Conservation (phyloP, 257 asterid species). For the Primulina eburnea region DNA sequence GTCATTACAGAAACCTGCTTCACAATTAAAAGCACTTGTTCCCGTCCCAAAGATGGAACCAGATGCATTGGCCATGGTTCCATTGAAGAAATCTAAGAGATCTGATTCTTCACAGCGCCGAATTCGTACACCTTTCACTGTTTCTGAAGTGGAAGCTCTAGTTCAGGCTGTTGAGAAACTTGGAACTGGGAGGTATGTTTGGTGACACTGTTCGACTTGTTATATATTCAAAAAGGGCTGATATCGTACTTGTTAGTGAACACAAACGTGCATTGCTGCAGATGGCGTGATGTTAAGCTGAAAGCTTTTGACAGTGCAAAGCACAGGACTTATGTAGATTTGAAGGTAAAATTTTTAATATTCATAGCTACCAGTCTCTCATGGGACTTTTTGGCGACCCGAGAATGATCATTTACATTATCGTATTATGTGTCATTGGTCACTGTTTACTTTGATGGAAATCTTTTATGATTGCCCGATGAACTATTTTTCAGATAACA, state of each 20-base stretch:
- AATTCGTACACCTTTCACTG: slow-evolving; percentile 92
- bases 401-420: not conserved
- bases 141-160: slow-evolving; percentile 90
- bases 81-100: slow-evolving; percentile 73
- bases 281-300: slow-evolving; percentile 98
- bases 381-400: not conserved
- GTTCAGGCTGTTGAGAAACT: slow-evolving; percentile 48
- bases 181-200: slow-evolving; percentile 41
- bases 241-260: not conserved
- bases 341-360: slow-evolving; percentile 50
- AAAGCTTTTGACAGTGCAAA: slow-evolving; percentile 85
- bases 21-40: slow-evolving; percentile 66
- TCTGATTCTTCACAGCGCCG: slow-evolving; percentile 82
- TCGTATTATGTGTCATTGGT: not conserved
- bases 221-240: not conserved
- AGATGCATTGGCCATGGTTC: slow-evolving; percentile 56
- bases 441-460: too few relatives aligned
- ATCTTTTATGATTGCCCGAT: too few relatives aligned
- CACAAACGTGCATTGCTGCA: slow-evolving; percentile 29
- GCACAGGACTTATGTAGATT: slow-evolving; percentile 89
- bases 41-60: slow-evolving; percentile 45
- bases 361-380: not conserved
- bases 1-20: slow-evolving; percentile 45
- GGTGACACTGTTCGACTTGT: not conserved
- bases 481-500: too few relatives aligned